phyloP scores from a whole-genome alignment of 495 filamentous ascomycete species.

The Aspergillus campestris region DNA sequence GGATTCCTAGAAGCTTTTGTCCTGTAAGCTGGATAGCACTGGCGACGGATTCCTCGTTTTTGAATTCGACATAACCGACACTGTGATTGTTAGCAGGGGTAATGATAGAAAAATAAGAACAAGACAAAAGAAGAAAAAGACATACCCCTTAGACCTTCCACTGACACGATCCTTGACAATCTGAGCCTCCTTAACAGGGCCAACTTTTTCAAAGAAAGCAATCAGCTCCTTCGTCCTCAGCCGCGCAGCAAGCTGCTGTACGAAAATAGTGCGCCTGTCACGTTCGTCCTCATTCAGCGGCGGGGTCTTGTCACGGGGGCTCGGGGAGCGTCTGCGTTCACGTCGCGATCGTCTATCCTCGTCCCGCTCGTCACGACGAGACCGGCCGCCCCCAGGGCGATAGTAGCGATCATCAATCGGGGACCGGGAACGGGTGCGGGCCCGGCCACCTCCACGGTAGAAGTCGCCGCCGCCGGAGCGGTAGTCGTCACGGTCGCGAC shows the following conservation, averaged over 20 bases:
- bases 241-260: constrained; percentile 92
- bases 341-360: constrained; percentile 46
- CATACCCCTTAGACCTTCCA: constrained; percentile 94
- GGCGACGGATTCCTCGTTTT: constrained; percentile 86
- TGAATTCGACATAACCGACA: constrained; percentile 99
- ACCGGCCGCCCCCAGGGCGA: constrained; percentile 59
- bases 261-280: constrained; percentile 94
- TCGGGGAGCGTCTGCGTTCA: constrained; percentile 44
- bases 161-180: constrained; percentile 99
- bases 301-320: constrained; percentile 43
- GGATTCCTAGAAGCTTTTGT: constrained; percentile 96
- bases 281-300: constrained; percentile 90
- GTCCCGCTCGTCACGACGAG: constrained; percentile 42
- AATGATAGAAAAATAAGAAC: neutral
- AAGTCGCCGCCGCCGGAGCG: constrained; percentile 63
- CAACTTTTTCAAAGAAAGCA: constrained; percentile 92
- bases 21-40: constrained; percentile 96
- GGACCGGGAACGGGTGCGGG: constrained; percentile 67
- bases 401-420: constrained; percentile 68
- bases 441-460: constrained; percentile 63
- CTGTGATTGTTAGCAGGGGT: constrained; percentile 40
- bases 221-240: constrained; percentile 88
- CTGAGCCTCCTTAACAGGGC: constrained; percentile 93
- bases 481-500: constrained; percentile 68
- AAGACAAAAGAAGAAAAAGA: constrained; percentile 8